phyloP scores from a whole-genome alignment of 116 monocot genomes.

The Posidonia oceanica region DNA sequence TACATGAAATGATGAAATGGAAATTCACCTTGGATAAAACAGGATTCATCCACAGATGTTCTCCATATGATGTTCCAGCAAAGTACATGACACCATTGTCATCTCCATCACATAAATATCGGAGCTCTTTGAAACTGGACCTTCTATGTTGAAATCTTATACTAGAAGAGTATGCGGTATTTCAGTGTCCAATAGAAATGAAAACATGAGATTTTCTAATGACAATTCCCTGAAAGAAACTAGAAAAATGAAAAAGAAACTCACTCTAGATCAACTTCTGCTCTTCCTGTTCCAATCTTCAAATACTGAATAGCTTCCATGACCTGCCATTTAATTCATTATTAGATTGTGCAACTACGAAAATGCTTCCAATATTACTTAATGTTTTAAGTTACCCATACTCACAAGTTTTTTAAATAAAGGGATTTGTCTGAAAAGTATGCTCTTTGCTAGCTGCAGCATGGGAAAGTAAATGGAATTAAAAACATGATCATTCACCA shows the following conservation, averaged over 20 bases:
- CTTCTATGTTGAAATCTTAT: constrained; percentile 76
- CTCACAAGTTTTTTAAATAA: constrained; percentile 62
- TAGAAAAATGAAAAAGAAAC: constrained; percentile 1
- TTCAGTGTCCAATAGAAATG: constrained; percentile 8
- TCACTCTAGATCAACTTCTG: constrained; percentile 43
- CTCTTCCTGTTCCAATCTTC: constrained; percentile 12
- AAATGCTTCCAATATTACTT: neutral
- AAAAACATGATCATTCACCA: neutral
- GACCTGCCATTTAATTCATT: constrained; percentile 27
- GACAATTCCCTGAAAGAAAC: neutral
- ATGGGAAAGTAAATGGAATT: neutral
- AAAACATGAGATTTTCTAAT: neutral
- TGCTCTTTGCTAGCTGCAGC: constrained; percentile 62
- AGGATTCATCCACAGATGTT: constrained; percentile 96
- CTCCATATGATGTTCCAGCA: constrained; percentile 92
- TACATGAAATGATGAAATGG: neutral
- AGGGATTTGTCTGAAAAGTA: constrained; percentile 28
- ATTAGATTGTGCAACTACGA: neutral
- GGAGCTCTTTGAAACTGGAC: constrained; percentile 94
- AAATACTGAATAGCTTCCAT: constrained; percentile 58
- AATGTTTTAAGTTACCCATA: neutral
- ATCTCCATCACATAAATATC: constrained; percentile 92
- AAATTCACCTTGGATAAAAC: constrained; percentile 61
- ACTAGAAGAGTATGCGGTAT: constrained; percentile 17
- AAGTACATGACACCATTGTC: constrained; percentile 86